Base-by-base conservation (phyloP, 2,329 filamentous ascomycete genomes). In the Trichoderma asperellum region DNA sequence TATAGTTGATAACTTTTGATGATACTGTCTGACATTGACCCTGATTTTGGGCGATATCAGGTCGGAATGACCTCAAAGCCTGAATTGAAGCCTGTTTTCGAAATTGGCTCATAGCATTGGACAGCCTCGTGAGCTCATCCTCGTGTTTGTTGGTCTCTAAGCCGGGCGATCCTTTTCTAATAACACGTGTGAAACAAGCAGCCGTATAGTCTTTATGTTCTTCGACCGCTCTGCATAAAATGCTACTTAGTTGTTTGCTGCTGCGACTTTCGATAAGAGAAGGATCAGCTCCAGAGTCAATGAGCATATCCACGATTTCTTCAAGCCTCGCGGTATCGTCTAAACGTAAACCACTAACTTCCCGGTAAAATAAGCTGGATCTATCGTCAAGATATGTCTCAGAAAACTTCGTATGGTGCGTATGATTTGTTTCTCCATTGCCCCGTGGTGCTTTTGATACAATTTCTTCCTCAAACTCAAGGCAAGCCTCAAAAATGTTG, bases 281-380 rank as follows among this genome's bases (percentile, higher is more conserved):
- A 10, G 62, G 3, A 35, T 74, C 49, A n/a, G 61, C 71, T 2
- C 71, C 71, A 57, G 69, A 34, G 11, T 70, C 16, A 21, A 73
- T 58, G 2, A 76, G 66, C 71, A 76, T 69, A 10, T 73, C 70
- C 8, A 75, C n/a, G 34, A 76, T 76, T 29, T 75, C 74, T 5
- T 72, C 73, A 37, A 74, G 70, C 18, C 74, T 64, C 16, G 40
- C 29, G 8, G 21, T 66, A 10, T 52, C 21, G 53, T 21, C 5
- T 34, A 14, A 21, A 52, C 6, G 16, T 0, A 59, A 34, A 11
- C 55, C 29, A 21, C 0, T 14, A 27, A 14, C 32, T 27, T 21
- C 29, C 8, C 12, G 24, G 21, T 4, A 29, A 14, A 10, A 11
- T 27, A 18, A 29, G 5, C 27, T 11, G 7, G 47, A 27, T 14